phyloP scores from a whole-genome alignment of 192 early-diverging fungal genomes.

The Linnemannia elongata region DNA sequence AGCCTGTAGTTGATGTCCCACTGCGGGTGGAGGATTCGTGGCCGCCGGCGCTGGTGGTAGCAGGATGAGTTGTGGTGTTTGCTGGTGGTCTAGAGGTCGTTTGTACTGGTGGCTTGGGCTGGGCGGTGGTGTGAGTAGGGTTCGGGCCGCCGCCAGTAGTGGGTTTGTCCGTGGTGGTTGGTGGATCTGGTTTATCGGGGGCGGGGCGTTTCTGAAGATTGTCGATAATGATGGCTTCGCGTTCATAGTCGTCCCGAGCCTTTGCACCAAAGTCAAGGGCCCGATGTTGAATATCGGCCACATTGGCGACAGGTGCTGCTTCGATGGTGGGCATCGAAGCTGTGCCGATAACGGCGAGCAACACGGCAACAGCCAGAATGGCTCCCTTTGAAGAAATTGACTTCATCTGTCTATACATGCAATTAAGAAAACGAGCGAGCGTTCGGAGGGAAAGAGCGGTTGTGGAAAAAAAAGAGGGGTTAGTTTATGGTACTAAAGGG shows the following conservation, averaged over 20 bases:
- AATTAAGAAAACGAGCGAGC: neutral
- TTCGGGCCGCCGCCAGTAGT: neutral
- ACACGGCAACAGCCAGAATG: slow-evolving; percentile 17
- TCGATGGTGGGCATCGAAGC: slow-evolving; percentile 15
- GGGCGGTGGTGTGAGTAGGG: neutral
- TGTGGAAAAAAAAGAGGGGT: neutral
- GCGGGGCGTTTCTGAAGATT: slow-evolving; percentile 12
- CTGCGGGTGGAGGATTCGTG: neutral
- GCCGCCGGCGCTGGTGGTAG: neutral
- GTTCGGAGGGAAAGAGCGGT: neutral
- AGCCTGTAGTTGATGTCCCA: neutral
- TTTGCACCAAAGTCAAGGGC: neutral
- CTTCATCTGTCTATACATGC: slow-evolving; percentile 24
- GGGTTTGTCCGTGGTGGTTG: neutral
- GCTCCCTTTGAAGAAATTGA: slow-evolving; percentile 16
- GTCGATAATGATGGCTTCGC: neutral
- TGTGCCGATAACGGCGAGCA: slow-evolving; percentile 27
- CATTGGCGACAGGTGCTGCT: slow-evolving; percentile 16
- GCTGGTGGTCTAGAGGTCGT: neutral
- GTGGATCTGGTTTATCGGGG: too few species aligned
- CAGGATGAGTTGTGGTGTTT: neutral
- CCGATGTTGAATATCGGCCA: neutral
- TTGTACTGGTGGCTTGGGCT: neutral
- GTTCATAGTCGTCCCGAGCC: neutral
- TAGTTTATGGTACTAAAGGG: neutral